phyloP scores from a whole-genome alignment of 2,329 filamentous ascomycete species.

The Plectosphaerella plurivora region DNA sequence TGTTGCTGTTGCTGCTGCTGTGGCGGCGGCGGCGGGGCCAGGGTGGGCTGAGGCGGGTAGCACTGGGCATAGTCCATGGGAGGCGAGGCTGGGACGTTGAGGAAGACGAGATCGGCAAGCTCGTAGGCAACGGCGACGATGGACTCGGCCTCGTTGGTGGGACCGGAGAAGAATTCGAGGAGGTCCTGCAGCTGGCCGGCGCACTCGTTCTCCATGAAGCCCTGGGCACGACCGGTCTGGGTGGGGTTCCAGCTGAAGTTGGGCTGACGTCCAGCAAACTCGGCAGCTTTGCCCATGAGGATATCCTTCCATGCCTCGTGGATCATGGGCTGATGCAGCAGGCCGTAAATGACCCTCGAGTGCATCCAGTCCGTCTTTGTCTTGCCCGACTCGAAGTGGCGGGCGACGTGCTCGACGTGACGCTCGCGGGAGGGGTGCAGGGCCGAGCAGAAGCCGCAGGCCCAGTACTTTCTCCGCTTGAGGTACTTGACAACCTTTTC shows the following conservation, averaged over 20 bases:
- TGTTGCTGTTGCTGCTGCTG: constrained; percentile 14
- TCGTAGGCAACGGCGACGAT: constrained; percentile 57
- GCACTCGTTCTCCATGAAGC: constrained; percentile 58
- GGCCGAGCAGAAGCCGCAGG: constrained; percentile 63
- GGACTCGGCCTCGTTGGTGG: constrained; percentile 50
- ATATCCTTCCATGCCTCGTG: constrained; percentile 58
- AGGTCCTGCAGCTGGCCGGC: constrained; percentile 60
- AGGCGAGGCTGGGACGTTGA: constrained; percentile 10
- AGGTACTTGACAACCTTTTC: constrained; percentile 60
- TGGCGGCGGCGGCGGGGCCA: constrained; percentile 6
- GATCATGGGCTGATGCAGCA: constrained; percentile 62
- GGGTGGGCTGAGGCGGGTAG: constrained; percentile 9
- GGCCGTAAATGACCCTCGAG: constrained; percentile 62
- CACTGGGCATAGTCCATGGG: constrained; percentile 13
- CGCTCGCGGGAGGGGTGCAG: constrained; percentile 60
- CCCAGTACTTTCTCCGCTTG: constrained; percentile 62
- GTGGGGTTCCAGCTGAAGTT: constrained; percentile 59
- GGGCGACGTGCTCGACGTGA: constrained; percentile 63
- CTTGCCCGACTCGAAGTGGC: constrained; percentile 61
- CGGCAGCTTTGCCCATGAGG: constrained; percentile 47
- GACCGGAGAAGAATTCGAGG: constrained; percentile 59
- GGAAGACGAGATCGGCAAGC: constrained; percentile 42
- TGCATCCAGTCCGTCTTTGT: constrained; percentile 65
- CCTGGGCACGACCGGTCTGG: constrained; percentile 51
- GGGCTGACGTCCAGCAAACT: constrained; percentile 49